Evolutionary conservation across 2,329 filamentous ascomycete genomes (phyloP), one percentile per base, ranked within the genome.

Genomic region (Fonsecaea multimorphosa): DNA sequence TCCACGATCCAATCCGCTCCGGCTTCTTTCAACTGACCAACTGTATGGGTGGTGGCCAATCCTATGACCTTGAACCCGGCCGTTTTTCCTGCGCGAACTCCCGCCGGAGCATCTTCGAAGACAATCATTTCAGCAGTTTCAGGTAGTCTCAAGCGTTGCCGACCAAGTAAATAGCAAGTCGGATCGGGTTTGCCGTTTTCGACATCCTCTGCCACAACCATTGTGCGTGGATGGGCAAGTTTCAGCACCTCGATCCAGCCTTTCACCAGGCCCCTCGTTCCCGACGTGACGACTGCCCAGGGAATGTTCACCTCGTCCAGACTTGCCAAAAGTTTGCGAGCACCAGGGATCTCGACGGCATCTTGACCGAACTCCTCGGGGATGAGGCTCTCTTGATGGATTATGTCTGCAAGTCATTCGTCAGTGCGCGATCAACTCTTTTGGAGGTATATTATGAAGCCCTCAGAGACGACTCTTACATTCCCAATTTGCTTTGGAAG

Each of bases 401-500:
- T 87, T 72, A 97, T 88, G 75, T 97, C 93, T 96, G 64, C 27
- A 2, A 12, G 22, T 31, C 16, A 6, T 27, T 36, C 16, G 14
- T 36, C 12, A n/a, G 46, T 7, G 9, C 29, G 58, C 22, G n/a
- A 34, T 27, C 12, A 44, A 22, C 8, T 1, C 24, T 3, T 5
- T 14, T 1, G 44, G 3, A 12, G 19, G 44, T 11, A 24, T 27
- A 49, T 24, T 14, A 19, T 52, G 19, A 27, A 38, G 46, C 57
- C 46, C 34, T 34, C 24, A 52, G 56, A 34, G 54, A 19, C 32
- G 36, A 52, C 27, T 29, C 91, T 81, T 80, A 96, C 92, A 97
- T 70, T 97, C 92, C 92, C 91, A 94, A 73, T 90, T 97, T 49
- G 95, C 95, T 76, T 92, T 92, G 72, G 91, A 88, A 16, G 92